phyloP scores from a whole-genome alignment of 108 stramenopile genomes.

The Schizochytrium sp. region DNA sequence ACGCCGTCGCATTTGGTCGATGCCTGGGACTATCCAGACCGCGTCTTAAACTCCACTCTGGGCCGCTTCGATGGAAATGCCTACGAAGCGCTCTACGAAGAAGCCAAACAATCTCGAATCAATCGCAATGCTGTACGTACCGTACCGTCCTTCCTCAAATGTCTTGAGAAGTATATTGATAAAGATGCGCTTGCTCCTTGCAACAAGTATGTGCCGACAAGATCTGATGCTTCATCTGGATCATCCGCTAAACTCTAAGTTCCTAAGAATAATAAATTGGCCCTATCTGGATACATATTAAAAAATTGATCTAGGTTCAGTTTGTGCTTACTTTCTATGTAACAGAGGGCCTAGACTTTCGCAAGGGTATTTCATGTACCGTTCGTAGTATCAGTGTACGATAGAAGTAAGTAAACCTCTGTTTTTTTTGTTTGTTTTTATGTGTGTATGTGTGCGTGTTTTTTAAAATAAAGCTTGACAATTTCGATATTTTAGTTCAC shows the following conservation, averaged over 20 bases:
- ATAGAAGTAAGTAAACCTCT: too few species aligned
- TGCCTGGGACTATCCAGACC: slow-evolving; percentile 49
- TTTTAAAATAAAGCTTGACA: too few species aligned
- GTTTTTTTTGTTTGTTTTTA: too few species aligned
- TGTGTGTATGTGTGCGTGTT: too few species aligned
- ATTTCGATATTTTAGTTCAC: too few species aligned
- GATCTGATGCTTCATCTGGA: neutral
- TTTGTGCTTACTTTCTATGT: too few species aligned
- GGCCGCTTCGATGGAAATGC: slow-evolving; percentile 31
- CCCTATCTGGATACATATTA: too few species aligned
- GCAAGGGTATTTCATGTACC: too few species aligned
- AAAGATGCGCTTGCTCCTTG: slow-evolving; percentile 8
- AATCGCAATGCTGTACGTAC: slow-evolving; percentile 27
- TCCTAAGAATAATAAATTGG: too few species aligned
- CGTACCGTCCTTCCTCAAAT: slow-evolving; percentile 32
- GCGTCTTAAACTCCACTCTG: slow-evolving; percentile 46
- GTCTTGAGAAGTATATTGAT: slow-evolving; percentile 30
- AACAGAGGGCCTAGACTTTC: too few species aligned
- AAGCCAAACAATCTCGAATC: slow-evolving; percentile 14
- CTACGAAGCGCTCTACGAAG: slow-evolving; percentile 40
- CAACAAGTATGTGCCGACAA: neutral
- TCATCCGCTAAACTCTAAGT: neutral
- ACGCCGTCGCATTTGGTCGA: slow-evolving; percentile 20
- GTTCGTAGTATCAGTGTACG: too few species aligned
- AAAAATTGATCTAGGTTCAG: too few species aligned